Evolutionary conservation across 768 basidiomycete genomes (phyloP).

Genomic region (Termitomyces sp.): DNA sequence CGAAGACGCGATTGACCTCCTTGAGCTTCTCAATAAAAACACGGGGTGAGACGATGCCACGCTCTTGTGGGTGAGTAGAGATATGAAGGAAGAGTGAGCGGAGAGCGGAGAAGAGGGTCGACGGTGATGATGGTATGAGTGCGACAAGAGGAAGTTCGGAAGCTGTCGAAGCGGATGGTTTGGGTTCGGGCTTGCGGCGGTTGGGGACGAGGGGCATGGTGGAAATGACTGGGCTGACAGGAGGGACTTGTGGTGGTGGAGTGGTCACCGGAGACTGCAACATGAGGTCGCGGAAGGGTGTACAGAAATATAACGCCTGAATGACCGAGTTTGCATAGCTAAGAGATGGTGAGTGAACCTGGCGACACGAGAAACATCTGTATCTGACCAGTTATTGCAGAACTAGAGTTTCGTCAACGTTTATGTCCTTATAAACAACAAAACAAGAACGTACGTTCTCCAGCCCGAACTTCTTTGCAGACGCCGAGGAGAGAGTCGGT

Average conservation of each 20-base stretch:
- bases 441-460: constrained; percentile 74
- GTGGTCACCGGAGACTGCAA: constrained; percentile 53
- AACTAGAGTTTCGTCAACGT: constrained; percentile 49
- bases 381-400: constrained; percentile 87
- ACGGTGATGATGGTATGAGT: constrained; percentile 55
- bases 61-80: constrained; percentile 70
- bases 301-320: constrained; percentile 94
- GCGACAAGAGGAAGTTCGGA: constrained; percentile 27
- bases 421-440: constrained; percentile 2
- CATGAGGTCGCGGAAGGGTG: constrained; percentile 89
- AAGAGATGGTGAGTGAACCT: constrained; percentile 18
- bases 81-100: constrained; percentile 89
- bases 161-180: constrained; percentile 28
- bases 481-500: constrained; percentile 48
- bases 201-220: constrained; percentile 30
- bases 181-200: constrained; percentile 60
- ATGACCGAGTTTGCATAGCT: constrained; percentile 99
- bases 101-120: constrained; percentile 87
- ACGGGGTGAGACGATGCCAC: constrained; percentile 85
- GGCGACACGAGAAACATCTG: neutral
- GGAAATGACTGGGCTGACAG: constrained; percentile 23
- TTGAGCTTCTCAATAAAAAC: constrained; percentile 93
- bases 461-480: constrained; percentile 89
- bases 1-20: constrained; percentile 87
- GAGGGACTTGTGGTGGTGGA: constrained; percentile 17